Conservation (phyloP, 208 protist genomes). For the Acanthamoeba culbertsoni region DNA sequence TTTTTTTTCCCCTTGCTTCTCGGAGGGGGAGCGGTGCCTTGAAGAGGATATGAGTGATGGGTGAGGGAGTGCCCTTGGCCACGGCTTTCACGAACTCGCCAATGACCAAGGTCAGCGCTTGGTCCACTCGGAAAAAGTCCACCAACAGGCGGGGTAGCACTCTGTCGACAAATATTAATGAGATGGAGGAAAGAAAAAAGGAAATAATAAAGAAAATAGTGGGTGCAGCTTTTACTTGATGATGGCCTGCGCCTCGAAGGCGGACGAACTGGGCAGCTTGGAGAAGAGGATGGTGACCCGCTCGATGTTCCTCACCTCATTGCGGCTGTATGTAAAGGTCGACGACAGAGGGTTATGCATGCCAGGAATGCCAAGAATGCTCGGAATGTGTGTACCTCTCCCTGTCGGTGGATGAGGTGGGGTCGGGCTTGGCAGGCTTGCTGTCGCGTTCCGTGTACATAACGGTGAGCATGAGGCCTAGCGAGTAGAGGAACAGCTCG, state of each 20-base stretch:
- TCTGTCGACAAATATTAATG: background rate
- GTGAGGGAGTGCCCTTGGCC: background rate
- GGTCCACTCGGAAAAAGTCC: conserved; percentile 52
- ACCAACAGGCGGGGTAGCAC: background rate
- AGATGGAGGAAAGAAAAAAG: background rate
- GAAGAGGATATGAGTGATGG: background rate
- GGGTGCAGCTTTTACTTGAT: background rate
- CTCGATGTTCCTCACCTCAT: conserved; percentile 38
- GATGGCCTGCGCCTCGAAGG: conserved; percentile 41
- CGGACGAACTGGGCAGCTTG: background rate
- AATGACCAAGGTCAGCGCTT: conserved; percentile 19
- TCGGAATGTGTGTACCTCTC: background rate
- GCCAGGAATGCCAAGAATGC: background rate
- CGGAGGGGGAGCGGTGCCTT: too few species aligned
- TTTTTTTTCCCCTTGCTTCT: too few species aligned
- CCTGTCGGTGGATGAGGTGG: background rate
- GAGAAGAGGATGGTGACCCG: conserved; percentile 41
- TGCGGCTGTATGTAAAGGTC: background rate
- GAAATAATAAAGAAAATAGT: background rate
- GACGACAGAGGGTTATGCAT: background rate
- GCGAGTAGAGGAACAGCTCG: conserved; percentile 20
- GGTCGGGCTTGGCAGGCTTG: background rate
- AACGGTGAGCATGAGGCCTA: conserved; percentile 23
- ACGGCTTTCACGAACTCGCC: conserved; percentile 32
- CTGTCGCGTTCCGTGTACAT: conserved; percentile 46